Percentiles rank a stretch among this genome's conserved stretches.
Evolutionary conservation across 768 basidiomycete genomes (phyloP).

Genomic region (Mycena alexandri): DNA sequence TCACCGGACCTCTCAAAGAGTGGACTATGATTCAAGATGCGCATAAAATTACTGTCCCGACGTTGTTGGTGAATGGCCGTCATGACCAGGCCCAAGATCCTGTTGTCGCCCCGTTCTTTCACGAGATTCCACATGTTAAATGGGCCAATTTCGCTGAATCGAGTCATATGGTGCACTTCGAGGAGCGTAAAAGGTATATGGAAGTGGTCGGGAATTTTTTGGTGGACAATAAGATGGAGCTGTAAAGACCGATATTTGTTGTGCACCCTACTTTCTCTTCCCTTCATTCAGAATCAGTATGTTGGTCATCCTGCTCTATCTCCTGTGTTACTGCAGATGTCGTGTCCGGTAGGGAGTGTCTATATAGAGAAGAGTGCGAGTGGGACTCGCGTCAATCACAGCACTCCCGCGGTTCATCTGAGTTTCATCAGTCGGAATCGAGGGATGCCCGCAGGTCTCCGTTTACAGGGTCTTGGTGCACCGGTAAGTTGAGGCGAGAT

Average conservation of each 20-base stretch:
- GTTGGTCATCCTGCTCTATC: no score
- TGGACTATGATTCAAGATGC: constrained; percentile 52
- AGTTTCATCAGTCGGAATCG: no score
- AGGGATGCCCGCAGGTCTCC: no score
- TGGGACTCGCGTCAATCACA: no score
- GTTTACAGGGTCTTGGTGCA: no score
- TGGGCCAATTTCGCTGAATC: constrained; percentile 55
- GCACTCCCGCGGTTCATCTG: no score
- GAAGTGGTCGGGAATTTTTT: constrained; percentile 41
- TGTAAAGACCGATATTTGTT: neutral
- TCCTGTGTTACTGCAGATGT: no score
- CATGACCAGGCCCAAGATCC: constrained; percentile 53
- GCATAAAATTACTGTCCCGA: constrained; percentile 49
- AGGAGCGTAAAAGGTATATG: constrained; percentile 53
- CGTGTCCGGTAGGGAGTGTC: no score
- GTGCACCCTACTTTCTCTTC: no score
- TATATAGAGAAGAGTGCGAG: no score
- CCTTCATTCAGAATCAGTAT: no score
- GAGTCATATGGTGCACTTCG: constrained; percentile 51
- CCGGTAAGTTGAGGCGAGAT: no score
- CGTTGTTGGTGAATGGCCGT: constrained; percentile 51
- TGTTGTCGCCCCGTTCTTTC: constrained; percentile 49
- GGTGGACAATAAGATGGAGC: neutral
- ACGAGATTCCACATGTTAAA: constrained; percentile 46
- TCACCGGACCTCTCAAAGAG: constrained; percentile 48